Evolutionary conservation across 2,329 filamentous ascomycete species (phyloP).

Genomic region (Cryphonectria parasitica): DNA sequence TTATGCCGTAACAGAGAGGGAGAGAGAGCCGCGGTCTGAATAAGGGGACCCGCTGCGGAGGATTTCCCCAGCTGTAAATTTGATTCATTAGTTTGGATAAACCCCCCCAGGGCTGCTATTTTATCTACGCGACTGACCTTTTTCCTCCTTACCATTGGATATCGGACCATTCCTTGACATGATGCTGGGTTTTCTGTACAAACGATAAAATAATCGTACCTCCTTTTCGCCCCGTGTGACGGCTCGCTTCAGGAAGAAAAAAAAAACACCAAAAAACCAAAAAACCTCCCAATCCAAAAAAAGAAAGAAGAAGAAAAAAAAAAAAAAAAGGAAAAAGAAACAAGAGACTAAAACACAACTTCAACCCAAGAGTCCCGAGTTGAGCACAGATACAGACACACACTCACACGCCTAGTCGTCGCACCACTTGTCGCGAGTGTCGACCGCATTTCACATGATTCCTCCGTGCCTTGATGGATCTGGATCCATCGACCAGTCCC

Average conservation of each 20-base stretch:
- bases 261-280: too few species aligned
- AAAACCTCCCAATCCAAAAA: background rate
- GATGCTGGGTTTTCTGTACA: background rate
- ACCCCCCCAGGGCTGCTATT: background rate
- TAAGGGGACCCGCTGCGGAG: background rate
- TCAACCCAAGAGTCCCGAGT: background rate
- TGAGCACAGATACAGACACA: too few species aligned
- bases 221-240: background rate
- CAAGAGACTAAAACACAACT: background rate
- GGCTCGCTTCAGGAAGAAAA: background rate
- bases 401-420: background rate
- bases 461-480: constrained; percentile 22
- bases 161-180: background rate
- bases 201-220: background rate
- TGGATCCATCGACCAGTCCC: constrained; percentile 27
- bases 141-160: background rate
- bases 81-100: constrained; percentile 8
- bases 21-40: background rate
- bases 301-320: background rate
- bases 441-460: constrained; percentile 21
- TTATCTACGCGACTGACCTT: background rate
- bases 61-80: background rate
- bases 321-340: background rate
- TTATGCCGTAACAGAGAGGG: background rate
- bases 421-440: background rate